A percentile compares a stretch with the other conserved stretches of the same genome.
Conservation (phyloP, 352 stramenopile genomes). For the Phytophthora europaea region DNA sequence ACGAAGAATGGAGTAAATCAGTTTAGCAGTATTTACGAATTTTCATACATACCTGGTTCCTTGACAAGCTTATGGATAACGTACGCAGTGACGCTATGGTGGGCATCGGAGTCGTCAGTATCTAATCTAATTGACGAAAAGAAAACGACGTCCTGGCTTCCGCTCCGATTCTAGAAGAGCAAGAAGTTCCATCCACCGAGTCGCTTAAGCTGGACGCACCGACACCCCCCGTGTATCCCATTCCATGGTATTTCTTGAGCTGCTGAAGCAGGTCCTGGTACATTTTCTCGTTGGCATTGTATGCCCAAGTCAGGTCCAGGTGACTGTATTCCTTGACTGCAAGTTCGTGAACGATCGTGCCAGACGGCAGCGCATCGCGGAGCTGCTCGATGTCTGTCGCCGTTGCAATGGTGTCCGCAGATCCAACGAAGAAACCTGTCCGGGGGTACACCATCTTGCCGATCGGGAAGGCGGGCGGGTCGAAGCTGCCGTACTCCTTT, state of each 20-base stretch:
- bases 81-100: background rate
- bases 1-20: background rate
- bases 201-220: background rate
- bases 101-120: background rate
- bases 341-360: constrained; percentile 55
- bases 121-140: constrained; percentile 29
- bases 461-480: constrained; percentile 38
- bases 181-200: background rate
- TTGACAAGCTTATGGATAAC: background rate
- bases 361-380: constrained; percentile 38
- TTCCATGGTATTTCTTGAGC: constrained; percentile 47
- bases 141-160: constrained; percentile 28
- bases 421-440: constrained; percentile 49
- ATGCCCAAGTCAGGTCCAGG: constrained; percentile 62
- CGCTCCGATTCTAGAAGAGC: background rate
- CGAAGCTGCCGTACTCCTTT: constrained; percentile 50
- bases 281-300: constrained; percentile 50
- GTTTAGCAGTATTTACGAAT: background rate
- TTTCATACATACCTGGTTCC: background rate
- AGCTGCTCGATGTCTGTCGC: constrained; percentile 49
- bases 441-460: constrained; percentile 47
- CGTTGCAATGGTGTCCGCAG: constrained; percentile 51
- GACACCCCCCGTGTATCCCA: constrained; percentile 32
- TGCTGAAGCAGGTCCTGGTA: constrained; percentile 56
- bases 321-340: constrained; percentile 56